Evolutionary conservation across 2,329 filamentous ascomycete genomes (phyloP).

Genomic region (Xylariaceae sp.): DNA sequence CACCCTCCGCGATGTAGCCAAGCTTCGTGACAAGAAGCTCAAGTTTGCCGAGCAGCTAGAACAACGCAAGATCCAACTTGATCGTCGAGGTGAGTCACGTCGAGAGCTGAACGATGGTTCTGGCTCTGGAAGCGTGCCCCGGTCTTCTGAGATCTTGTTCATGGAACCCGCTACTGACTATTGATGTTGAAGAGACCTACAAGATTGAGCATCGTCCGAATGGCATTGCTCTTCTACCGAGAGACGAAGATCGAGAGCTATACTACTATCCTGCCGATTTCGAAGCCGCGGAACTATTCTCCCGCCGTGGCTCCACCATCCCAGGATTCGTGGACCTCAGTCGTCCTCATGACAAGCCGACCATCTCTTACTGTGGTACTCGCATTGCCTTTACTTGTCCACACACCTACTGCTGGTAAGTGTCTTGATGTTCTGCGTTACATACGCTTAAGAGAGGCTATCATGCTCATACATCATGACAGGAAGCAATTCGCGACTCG

Average conservation of each 20-base stretch:
- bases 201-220: no score
- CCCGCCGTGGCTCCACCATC: no score
- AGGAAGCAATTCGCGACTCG: conserved; percentile 40
- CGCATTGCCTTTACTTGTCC: conserved; percentile 15
- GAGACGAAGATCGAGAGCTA: no score
- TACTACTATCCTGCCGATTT: no score
- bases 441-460: background rate
- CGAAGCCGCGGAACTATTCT: no score
- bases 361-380: conserved; percentile 8
- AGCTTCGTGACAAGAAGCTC: conserved; percentile 35
- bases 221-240: no score
- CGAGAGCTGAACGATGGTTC: conserved; percentile 5
- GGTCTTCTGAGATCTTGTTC: background rate
- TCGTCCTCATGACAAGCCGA: conserved; percentile 11
- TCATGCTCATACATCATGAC: conserved; percentile 13
- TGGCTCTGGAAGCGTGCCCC: background rate
- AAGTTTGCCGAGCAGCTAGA: conserved; percentile 31
- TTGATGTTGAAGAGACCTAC: background rate
- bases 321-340: conserved; percentile 5
- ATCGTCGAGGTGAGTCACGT: no score
- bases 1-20: conserved; percentile 30
- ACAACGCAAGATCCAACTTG: background rate
- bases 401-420: conserved; percentile 16
- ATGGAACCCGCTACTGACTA: background rate
- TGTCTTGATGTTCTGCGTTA: background rate